Percentiles rank a stretch among this genome's conserved stretches.
Evolutionary conservation across 176 grass and related monocot species (phyloP).

Genomic region (Pontederia paniculata): DNA sequence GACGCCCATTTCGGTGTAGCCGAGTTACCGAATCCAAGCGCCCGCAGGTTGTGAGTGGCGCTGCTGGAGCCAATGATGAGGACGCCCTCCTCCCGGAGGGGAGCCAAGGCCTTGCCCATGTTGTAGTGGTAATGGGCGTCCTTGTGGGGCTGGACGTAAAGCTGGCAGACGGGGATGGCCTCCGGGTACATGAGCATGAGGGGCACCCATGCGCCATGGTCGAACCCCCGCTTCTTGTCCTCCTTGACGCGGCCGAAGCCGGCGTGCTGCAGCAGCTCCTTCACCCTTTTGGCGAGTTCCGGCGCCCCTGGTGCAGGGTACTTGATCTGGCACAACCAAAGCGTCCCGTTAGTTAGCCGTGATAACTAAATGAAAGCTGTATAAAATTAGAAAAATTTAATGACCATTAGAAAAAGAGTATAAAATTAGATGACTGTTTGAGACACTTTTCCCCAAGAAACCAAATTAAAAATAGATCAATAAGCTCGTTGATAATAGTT

Average conservation of each 20-base stretch:
- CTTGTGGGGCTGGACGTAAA: not conserved
- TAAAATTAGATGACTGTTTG: too few relatives aligned
- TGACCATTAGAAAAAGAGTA: too few relatives aligned
- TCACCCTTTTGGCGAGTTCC: conserved; percentile 10
- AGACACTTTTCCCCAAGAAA: too few relatives aligned
- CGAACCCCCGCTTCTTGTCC: conserved; percentile 4
- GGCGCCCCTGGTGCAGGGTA: conserved; percentile 17
- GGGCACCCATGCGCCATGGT: conserved; percentile 20
- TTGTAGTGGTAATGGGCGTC: conserved; percentile 14
- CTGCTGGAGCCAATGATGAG: conserved; percentile 16
- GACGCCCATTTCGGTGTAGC: conserved; percentile 1
- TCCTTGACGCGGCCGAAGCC: conserved; percentile 17
- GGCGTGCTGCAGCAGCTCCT: conserved; percentile 12
- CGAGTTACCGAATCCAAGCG: not conserved
- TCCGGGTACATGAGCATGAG: conserved; percentile 21
- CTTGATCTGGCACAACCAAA: not conserved
- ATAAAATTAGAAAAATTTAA: too few relatives aligned
- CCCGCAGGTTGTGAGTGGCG: conserved; percentile 22
- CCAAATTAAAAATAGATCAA: too few relatives aligned
- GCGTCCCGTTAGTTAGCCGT: too few relatives aligned
- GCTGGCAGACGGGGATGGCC: conserved; percentile 18
- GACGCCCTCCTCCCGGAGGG: conserved; percentile 12
- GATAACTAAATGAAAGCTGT: not conserved
- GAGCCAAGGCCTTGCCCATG: conserved; percentile 18
- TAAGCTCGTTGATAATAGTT: too few relatives aligned